Evolutionary conservation across 2,329 filamentous ascomycete genomes (phyloP), one percentile per base, ranked within the genome.

Genomic region (Penicillium sp.): DNA sequence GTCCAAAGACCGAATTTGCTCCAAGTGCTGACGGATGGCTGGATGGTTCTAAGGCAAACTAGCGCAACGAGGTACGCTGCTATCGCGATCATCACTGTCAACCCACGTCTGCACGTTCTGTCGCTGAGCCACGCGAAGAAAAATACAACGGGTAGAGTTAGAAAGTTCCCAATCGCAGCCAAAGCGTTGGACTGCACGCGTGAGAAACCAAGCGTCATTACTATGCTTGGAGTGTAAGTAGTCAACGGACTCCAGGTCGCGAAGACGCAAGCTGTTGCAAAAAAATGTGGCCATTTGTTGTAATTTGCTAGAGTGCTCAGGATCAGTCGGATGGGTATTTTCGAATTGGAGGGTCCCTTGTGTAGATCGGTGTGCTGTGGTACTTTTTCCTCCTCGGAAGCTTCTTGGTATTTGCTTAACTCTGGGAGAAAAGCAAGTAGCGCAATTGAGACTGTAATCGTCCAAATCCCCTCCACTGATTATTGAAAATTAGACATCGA

Each of bases 231-330:
- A 0, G 79, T 81, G 55, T 82, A 83, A 0, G 79, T 82, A 0
- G 77, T 82, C 9, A 82, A 62, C 0, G 80, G 77, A 8, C 77
- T 78, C 79, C 80, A 83, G 0, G 80, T 82, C 1, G 79, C 78
- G 54, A 83, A 83, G 4, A 81, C 79, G 16, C 73, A 75, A 44
- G 79, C 80, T 0, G 79, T 81, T 4, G 77, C 76, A 26, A 81
- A 62, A 52, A 79, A 81, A 48, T 79, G 77, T 5, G 74, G 77
- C 79, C 79, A 82, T 51, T 79, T 74, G 13, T 67, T 71, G 50
- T 78, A 74, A 49, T 81, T 74, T 11, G 66, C 64, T 1, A 82
- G 58, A 0, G 79, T 81, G 16, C 21, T 23, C 44, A 45, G 43
- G 10, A 56, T 46, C 6, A 48, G 18, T 13, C 26, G 2, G 39